Conservation (phyloP, 805 yeast species). For the Lachancea quebecensis region DNA sequence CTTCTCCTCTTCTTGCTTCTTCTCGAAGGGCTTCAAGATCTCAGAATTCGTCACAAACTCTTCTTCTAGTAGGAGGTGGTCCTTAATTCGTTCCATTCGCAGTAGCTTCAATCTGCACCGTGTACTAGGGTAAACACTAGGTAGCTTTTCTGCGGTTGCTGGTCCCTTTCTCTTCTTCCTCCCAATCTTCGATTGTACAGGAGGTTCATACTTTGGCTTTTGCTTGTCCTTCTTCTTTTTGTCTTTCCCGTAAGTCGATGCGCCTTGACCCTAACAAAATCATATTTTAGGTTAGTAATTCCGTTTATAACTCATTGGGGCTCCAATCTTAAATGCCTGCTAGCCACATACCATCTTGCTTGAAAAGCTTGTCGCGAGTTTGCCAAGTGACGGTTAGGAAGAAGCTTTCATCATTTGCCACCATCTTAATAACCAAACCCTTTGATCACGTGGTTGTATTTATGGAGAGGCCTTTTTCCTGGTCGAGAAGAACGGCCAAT, state of each 20-base stretch:
- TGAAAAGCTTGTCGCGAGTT: too few relatives aligned
- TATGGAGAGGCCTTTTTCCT: too few relatives aligned
- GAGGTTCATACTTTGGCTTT: constrained; percentile 97
- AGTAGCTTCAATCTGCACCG: constrained; percentile 87
- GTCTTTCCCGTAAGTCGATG: constrained; percentile 28
- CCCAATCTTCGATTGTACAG: constrained; percentile 90
- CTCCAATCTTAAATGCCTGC: too few relatives aligned
- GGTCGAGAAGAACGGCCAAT: too few relatives aligned
- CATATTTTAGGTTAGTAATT: background rate
- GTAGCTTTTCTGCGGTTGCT: constrained; percentile 73
- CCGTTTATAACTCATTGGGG: too few relatives aligned
- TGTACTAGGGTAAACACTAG: constrained; percentile 83
- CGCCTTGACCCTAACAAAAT: constrained; percentile 31
- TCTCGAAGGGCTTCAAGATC: constrained; percentile 90
- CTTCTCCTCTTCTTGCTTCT: constrained; percentile 92
- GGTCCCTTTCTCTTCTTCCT: constrained; percentile 92
- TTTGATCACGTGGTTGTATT: too few relatives aligned
- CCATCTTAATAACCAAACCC: too few relatives aligned
- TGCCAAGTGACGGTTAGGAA: too few relatives aligned
- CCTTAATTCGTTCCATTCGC: constrained; percentile 93
- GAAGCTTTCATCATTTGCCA: too few relatives aligned
- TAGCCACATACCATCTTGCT: too few relatives aligned
- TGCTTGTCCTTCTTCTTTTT: constrained; percentile 61
- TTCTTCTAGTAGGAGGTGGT: constrained; percentile 88
- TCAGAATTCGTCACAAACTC: constrained; percentile 95